phyloP scores from a whole-genome alignment of 495 filamentous ascomycete species.

The Podospora bellae-mahoneyi region DNA sequence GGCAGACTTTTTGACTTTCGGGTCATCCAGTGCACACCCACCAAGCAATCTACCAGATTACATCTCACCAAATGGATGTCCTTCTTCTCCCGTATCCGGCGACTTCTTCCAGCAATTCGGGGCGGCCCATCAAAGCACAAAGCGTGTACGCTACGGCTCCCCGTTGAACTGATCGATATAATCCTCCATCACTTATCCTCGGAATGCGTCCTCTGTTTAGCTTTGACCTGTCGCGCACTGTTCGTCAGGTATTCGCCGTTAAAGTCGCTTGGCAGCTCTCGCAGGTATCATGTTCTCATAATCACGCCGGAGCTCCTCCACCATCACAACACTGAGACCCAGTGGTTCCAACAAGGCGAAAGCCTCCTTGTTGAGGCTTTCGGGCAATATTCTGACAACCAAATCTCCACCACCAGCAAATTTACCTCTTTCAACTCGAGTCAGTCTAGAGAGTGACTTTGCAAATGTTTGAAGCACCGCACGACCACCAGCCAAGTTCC shows the following conservation, averaged over 20 bases:
- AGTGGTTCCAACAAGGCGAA: too few relatives aligned
- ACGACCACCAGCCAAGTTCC: too few relatives aligned
- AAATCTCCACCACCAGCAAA: too few relatives aligned
- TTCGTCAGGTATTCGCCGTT: background rate
- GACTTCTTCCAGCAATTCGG: background rate
- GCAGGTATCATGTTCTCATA: too few relatives aligned
- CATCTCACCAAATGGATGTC: background rate
- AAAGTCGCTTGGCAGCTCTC: too few relatives aligned
- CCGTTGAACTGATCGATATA: background rate
- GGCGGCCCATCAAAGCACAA: background rate
- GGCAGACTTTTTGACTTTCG: background rate
- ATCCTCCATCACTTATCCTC: background rate
- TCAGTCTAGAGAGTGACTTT: too few relatives aligned
- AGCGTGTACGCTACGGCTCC: background rate
- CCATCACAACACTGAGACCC: too few relatives aligned
- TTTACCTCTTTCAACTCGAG: too few relatives aligned
- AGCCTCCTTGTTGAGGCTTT: too few relatives aligned
- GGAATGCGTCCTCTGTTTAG: background rate
- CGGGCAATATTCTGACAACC: too few relatives aligned
- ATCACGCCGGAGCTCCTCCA: too few relatives aligned
- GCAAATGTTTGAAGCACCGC: too few relatives aligned
- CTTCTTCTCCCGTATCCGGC: background rate
- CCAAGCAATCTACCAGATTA: background rate
- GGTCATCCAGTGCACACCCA: background rate
- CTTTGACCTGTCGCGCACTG: background rate